phyloP scores from a whole-genome alignment of 1,284 basidiomycete species.

The Cryptococcus sp. region DNA sequence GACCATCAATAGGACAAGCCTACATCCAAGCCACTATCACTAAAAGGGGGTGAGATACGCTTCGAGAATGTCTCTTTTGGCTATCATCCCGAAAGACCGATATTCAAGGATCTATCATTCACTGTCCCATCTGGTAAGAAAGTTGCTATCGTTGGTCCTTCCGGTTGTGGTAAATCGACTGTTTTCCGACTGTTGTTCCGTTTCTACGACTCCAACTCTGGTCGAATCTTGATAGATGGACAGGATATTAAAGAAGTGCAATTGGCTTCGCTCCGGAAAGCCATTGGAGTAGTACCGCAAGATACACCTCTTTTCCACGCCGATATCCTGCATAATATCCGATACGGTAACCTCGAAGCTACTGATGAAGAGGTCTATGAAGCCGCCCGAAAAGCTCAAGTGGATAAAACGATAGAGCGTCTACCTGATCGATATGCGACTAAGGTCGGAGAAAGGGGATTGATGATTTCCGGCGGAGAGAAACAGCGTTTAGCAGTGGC shows the following conservation, averaged over 20 bases:
- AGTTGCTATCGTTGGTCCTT: conserved; percentile 92
- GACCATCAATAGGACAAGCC: conserved; percentile 57
- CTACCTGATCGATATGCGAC: conserved; percentile 84
- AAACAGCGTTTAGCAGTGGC: conserved; percentile 95
- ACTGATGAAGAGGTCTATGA: conserved; percentile 81
- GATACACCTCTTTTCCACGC: conserved; percentile 97
- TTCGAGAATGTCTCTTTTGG: conserved; percentile 91
- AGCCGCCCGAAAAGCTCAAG: conserved; percentile 78
- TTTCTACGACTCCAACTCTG: conserved; percentile 82
- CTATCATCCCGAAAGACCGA: conserved; percentile 84
- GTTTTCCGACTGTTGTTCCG: conserved; percentile 90
- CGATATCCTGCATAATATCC: conserved; percentile 88
- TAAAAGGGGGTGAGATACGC: conserved; percentile 79
- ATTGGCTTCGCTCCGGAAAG: conserved; percentile 65
- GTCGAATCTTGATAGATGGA: conserved; percentile 68
- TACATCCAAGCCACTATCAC: conserved; percentile 61
- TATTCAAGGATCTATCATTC: conserved; percentile 85
- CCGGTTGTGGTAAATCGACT: conserved; percentile 97
- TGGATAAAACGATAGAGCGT: conserved; percentile 72
- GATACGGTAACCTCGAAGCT: conserved; percentile 86
- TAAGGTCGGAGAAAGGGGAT: conserved; percentile 87
- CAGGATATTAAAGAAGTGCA: conserved; percentile 77
- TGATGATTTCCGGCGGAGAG: conserved; percentile 98
- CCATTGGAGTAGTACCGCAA: conserved; percentile 93
- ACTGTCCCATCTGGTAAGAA: conserved; percentile 92